Conservation (phyloP, 306 rosid genomes). For the Rosa lucieae region DNA sequence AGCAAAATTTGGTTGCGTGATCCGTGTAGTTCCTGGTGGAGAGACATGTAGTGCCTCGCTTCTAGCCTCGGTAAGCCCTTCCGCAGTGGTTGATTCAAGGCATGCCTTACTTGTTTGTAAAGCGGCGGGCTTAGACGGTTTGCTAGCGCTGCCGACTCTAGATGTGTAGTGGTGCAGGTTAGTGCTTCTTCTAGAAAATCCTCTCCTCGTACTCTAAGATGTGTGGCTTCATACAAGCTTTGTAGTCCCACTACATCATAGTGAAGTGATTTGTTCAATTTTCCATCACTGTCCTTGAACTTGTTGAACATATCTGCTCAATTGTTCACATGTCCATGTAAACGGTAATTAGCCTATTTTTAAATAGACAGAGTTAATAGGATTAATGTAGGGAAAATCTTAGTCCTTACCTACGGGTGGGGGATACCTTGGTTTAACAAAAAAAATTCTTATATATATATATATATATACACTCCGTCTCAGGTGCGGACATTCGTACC, state of each 20-base stretch:
- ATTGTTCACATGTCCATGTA: background rate
- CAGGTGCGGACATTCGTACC: no score
- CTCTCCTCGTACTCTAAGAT: slow-evolving; percentile 7
- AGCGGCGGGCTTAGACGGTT: slow-evolving; percentile 17
- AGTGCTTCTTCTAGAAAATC: slow-evolving; percentile 20
- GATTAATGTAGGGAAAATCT: no score
- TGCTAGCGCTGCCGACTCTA: background rate
- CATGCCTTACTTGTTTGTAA: slow-evolving; percentile 26
- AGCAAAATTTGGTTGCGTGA: slow-evolving; percentile 15
- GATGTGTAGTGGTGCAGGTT: background rate
- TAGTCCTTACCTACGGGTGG: no score
- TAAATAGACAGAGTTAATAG: background rate
- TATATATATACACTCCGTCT: no score
- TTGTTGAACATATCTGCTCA: background rate
- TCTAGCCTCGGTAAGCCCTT: slow-evolving; percentile 22
- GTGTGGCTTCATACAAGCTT: slow-evolving; percentile 15
- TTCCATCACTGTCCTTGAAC: background rate
- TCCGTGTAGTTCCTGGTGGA: slow-evolving; percentile 15
- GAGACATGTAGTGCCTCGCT: slow-evolving; percentile 15
- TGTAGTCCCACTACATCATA: background rate
- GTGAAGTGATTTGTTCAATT: background rate
- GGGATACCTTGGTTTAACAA: no score
- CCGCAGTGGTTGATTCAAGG: slow-evolving; percentile 23
- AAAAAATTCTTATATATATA: no score
- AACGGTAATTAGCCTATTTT: background rate